phyloP scores from a whole-genome alignment of 1,284 basidiomycete species.

The Tausonia pullulans region DNA sequence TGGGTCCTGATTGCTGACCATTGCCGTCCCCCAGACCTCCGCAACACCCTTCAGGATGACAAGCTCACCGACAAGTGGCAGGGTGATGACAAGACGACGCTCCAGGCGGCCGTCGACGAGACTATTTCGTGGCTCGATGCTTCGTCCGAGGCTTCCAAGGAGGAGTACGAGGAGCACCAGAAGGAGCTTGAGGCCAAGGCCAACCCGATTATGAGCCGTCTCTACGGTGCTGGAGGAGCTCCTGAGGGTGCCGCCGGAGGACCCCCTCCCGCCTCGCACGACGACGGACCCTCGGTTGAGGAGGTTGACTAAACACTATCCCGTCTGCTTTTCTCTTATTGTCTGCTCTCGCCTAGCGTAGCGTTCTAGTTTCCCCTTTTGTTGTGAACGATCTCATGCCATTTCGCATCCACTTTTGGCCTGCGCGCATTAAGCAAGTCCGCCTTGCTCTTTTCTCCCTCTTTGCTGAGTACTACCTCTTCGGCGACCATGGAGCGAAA shows the following conservation, averaged over 20 bases:
- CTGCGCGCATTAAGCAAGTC: no score
- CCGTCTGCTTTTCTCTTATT: not conserved
- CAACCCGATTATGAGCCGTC: constrained; percentile 57
- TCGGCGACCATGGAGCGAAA: no score
- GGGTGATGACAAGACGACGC: constrained; percentile 72
- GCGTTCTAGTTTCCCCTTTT: not conserved
- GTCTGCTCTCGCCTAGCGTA: not conserved
- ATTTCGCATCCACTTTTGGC: no score
- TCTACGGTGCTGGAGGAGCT: constrained; percentile 10
- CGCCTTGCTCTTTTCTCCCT: no score
- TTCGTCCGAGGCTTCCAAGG: constrained; percentile 82
- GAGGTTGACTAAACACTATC: constrained; percentile 41
- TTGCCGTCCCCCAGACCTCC: constrained; percentile 44
- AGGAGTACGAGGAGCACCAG: constrained; percentile 90
- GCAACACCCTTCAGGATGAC: constrained; percentile 75
- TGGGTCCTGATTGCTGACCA: no score
- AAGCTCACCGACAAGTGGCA: constrained; percentile 84
- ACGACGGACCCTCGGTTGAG: constrained; percentile 44
- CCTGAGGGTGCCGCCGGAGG: constrained; percentile 8
- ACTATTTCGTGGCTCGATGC: constrained; percentile 79
- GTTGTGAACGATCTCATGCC: no score
- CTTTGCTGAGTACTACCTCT: no score
- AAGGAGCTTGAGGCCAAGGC: constrained; percentile 88
- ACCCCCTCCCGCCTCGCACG: constrained; percentile 39
- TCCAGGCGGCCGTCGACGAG: constrained; percentile 74